phyloP scores from a whole-genome alignment of 768 basidiomycete species.

The Cantharellus cinnabarinus region DNA sequence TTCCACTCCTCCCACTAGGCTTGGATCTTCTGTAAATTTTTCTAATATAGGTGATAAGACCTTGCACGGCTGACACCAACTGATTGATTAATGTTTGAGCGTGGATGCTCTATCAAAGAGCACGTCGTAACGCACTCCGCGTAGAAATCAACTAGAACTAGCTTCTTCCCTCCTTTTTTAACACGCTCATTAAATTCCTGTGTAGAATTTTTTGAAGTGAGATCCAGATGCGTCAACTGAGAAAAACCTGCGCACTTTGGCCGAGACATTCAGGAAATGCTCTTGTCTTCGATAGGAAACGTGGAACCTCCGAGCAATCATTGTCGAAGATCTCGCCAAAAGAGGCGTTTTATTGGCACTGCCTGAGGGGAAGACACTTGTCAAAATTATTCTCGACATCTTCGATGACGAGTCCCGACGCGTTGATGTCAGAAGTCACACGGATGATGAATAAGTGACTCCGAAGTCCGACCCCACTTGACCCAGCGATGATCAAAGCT shows the following conservation, averaged over 20 bases:
- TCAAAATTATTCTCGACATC: too few relatives aligned
- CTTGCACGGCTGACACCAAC: conserved; percentile 68
- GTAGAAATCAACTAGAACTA: conserved; percentile 61
- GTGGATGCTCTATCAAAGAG: background rate
- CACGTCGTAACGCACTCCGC: conserved; percentile 35
- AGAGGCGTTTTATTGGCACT: too few relatives aligned
- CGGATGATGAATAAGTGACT: too few relatives aligned
- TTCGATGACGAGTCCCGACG: too few relatives aligned
- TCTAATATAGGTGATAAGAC: conserved; percentile 49
- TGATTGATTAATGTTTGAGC: conserved; percentile 14
- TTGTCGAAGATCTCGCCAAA: too few relatives aligned
- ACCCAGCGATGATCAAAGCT: too few relatives aligned
- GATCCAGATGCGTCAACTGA: background rate
- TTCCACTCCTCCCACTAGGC: conserved; percentile 31
- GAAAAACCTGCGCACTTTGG: background rate
- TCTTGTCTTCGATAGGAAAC: background rate
- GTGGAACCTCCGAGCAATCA: background rate
- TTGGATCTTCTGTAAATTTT: conserved; percentile 27
- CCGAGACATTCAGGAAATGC: background rate
- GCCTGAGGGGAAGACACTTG: too few relatives aligned
- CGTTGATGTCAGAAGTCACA: too few relatives aligned
- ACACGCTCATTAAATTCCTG: conserved; percentile 6
- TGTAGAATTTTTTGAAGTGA: background rate
- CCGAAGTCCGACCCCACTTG: too few relatives aligned
- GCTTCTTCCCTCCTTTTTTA: conserved; percentile 14